Evolutionary conservation across 352 stramenopile genomes (phyloP), one percentile per base, ranked within the genome.

Genomic region (Phytophthora tentaculata): DNA sequence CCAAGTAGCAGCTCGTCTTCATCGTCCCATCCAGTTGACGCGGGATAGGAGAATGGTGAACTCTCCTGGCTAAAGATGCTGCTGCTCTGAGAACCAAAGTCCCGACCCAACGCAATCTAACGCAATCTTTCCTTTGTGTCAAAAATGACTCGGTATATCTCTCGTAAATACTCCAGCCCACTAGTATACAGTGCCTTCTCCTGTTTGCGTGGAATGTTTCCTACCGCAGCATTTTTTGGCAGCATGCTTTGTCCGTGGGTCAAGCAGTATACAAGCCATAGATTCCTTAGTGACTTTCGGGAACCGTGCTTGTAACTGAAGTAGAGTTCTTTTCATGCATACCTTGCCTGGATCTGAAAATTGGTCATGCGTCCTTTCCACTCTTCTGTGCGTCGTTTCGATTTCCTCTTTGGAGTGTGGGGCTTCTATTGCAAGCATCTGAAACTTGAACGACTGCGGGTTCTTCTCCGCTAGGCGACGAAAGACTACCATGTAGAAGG

Each of bases 401-500:
- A 20, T 45, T 20, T 9, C 39, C 4, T 45, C 39, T 20, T 20
- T 22, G 3, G 39, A 19, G 4, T 7, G 10, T 17, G 13, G 17
- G 13, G 24, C 39, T 24, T 20, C 19, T 26, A n/a, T 24, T 2
- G 13, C 43, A 2, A 24, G 1, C 5, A 26, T 49, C 5, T 49
- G 5, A 49, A 49, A 26, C 43, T 49, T 49, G 43, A 49, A 49
- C 1, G 32, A 55, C 20, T 55, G 35, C 19, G 48, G 26, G 24
- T 62, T 54, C n/a, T 48, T 54, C 24, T 62, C 56, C 0, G 19
- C 56, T 5, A 54, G 28, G 2, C 56, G 26, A 10, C 26, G 59
- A 13, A 58, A 59, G 1, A 59, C 59, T 41, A 60, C n/a, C 39
- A 54, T 45, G 28, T 48, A 66, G 12, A 24, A 59, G 2, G 59